Evolutionary conservation across 164 flowering plant genomes (phyloP).

Genomic region (Nymphaea thermarum): DNA sequence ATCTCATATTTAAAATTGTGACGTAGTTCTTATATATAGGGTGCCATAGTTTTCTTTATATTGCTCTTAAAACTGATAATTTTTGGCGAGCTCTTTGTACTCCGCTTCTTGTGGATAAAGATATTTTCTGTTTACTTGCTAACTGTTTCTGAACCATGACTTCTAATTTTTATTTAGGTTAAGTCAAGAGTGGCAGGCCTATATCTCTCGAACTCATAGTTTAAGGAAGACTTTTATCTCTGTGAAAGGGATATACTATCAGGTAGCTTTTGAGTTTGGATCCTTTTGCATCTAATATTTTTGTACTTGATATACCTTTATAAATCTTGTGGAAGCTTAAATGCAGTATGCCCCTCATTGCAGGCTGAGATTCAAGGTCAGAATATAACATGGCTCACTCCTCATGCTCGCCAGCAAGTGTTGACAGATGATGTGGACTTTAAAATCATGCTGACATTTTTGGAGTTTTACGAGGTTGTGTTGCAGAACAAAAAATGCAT

Average conservation of each 20-base stretch:
- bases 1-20: too few species aligned
- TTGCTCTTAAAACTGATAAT: too few species aligned
- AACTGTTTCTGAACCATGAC: background rate
- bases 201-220: constrained; percentile 74
- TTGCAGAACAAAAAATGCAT: background rate
- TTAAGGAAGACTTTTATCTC: constrained; percentile 73
- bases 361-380: constrained; percentile 89
- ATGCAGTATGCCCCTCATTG: constrained; percentile 3
- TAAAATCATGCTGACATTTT: constrained; percentile 61
- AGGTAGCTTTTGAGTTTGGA: constrained; percentile 32
- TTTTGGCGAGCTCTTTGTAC: too few species aligned
- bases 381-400: constrained; percentile 83
- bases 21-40: too few species aligned
- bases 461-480: constrained; percentile 80
- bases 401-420: constrained; percentile 84
- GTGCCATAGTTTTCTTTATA: too few species aligned
- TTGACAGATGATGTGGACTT: constrained; percentile 78
- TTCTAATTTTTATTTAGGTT: constrained; percentile 31
- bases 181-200: constrained; percentile 97
- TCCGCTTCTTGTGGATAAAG: background rate
- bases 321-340: background rate
- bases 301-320: background rate
- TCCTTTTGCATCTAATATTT: background rate
- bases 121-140: background rate
- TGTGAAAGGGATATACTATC: constrained; percentile 92